phyloP scores from a whole-genome alignment of 345 rosid species.

The Syzygium aqueum region DNA sequence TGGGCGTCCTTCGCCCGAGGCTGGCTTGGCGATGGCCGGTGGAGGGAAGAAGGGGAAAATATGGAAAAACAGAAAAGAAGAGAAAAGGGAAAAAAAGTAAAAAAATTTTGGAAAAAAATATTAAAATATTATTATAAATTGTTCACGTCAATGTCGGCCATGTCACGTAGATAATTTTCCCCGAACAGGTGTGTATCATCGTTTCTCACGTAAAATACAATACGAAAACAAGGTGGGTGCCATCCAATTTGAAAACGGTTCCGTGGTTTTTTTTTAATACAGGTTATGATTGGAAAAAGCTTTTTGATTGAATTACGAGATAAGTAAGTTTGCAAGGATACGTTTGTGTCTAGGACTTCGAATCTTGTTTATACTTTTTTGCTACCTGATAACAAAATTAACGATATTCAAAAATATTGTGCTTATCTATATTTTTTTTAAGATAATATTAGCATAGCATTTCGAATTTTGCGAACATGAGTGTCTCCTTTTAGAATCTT shows the following conservation, averaged over 20 bases:
- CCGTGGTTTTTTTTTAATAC: too few relatives aligned
- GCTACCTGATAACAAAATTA: neutral
- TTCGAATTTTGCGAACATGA: neutral
- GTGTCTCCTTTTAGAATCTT: neutral
- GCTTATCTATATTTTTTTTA: neutral
- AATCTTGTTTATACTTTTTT: neutral
- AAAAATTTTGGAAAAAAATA: too few relatives aligned
- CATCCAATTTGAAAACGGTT: neutral
- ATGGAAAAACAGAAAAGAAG: too few relatives aligned
- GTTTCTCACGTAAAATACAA: rapidly evolving
- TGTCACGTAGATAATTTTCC: too few relatives aligned
- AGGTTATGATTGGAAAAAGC: neutral
- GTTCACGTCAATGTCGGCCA: too few relatives aligned
- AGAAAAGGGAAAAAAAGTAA: too few relatives aligned
- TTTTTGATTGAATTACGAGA: neutral
- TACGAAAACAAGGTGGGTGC: rapidly evolving
- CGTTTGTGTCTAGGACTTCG: rapidly evolving
- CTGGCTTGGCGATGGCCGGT: too few relatives aligned
- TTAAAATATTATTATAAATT: too few relatives aligned
- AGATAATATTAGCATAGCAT: neutral
- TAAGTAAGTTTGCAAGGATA: neutral
- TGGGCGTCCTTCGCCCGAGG: too few relatives aligned
- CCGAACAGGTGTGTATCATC: rapidly evolving
- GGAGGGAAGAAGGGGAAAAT: too few relatives aligned
- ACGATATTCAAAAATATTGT: rapidly evolving